phyloP scores from a whole-genome alignment of 2,329 filamentous ascomycete species.

The Teratosphaeria gauchensis region DNA sequence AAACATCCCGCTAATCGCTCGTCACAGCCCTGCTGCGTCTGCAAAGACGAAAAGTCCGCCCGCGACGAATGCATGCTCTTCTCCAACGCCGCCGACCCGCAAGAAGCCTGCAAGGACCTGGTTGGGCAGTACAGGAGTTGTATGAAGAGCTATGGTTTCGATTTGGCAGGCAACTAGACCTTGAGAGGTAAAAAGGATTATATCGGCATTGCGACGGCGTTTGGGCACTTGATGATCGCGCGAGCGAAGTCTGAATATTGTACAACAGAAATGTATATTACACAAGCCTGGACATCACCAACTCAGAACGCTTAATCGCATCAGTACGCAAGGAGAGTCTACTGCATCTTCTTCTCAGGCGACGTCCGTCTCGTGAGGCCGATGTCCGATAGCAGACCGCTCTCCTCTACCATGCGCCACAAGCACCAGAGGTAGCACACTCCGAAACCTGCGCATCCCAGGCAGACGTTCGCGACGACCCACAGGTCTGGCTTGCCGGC shows the following conservation, averaged over 20 bases:
- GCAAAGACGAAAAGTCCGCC: constrained; percentile 83
- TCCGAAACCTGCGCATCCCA: constrained; percentile 76
- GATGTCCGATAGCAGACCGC: constrained; percentile 32
- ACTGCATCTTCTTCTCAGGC: constrained; percentile 32
- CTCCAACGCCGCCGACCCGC: constrained; percentile 71
- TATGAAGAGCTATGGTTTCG: constrained; percentile 90
- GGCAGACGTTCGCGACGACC: constrained; percentile 80
- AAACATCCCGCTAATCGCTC: neutral
- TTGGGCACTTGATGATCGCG: neutral
- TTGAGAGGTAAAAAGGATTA: neutral
- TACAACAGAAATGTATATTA: neutral
- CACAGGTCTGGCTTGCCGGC: constrained; percentile 79
- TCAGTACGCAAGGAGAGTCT: constrained; percentile 6
- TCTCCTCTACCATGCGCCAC: constrained; percentile 55
- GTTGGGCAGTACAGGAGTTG: constrained; percentile 82
- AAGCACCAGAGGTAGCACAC: constrained; percentile 90
- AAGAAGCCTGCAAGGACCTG: constrained; percentile 70
- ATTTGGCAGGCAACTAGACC: constrained; percentile 25
- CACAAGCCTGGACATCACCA: neutral
- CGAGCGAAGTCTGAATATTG: neutral
- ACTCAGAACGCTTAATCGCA: neutral
- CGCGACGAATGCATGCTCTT: constrained; percentile 99
- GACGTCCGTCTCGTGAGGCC: constrained; percentile 11
- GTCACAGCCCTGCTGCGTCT: constrained; percentile 85
- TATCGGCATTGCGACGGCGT: constrained; percentile 3